These are phyloP conservation scores for Taxillus chinensis DNA, from an alignment of 164 flowering plant genomes.

Conservation along the genomic window DNA sequence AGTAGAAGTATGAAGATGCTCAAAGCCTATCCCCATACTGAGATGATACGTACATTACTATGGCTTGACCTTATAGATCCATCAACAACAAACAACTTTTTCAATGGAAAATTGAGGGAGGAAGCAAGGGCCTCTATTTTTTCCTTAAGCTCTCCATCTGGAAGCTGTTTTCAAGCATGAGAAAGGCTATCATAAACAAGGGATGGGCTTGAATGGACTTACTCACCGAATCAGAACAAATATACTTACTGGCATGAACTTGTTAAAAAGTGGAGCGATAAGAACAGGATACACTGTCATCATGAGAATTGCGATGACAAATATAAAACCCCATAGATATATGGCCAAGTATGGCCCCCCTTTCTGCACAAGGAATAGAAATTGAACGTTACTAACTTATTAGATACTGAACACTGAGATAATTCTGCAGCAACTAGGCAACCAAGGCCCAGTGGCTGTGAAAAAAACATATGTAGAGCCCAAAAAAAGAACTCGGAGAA, in stretches of 20 bases:
- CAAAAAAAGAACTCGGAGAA: too few species aligned
- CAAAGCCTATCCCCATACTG: background rate
- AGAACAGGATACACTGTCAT: constrained; percentile 88
- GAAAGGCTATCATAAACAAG: constrained; percentile 4
- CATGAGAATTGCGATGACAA: constrained; percentile 83
- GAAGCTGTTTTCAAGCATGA: constrained; percentile 42
- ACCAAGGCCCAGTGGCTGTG: too few species aligned
- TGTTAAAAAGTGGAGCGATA: constrained; percentile 97
- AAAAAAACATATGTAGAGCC: too few species aligned
- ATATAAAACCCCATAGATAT: constrained; percentile 92
- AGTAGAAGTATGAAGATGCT: background rate
- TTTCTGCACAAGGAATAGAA: constrained; percentile 46
- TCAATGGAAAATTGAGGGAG: constrained; percentile 83
- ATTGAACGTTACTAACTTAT: constrained; percentile 1
- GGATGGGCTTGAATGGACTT: background rate
- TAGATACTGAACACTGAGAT: too few species aligned
- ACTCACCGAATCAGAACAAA: background rate
- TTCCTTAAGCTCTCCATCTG: constrained; percentile 70
- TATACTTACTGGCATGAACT: constrained; percentile 86
- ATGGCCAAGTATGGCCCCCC: constrained; percentile 98
- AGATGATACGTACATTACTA: constrained; percentile 75
- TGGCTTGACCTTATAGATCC: constrained; percentile 99
- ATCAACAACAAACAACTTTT: constrained; percentile 94
- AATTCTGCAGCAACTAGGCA: too few species aligned
- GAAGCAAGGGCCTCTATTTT: constrained; percentile 87